Evolutionary conservation across 306 rosid species (phyloP).

Genomic region (Spatholobus suberectus): DNA sequence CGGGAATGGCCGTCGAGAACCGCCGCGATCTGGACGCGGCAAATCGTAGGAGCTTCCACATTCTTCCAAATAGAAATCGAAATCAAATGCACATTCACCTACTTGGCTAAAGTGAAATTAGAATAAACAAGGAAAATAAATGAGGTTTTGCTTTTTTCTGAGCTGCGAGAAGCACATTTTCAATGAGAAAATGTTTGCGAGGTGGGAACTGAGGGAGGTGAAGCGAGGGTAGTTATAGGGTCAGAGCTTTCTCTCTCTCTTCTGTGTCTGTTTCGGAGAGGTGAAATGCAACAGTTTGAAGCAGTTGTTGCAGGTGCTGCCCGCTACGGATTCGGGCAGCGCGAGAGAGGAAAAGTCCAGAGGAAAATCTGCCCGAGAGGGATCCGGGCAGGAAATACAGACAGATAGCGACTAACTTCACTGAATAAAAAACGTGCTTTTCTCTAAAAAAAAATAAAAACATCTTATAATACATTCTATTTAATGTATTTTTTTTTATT

Average conservation of each 20-base stretch:
- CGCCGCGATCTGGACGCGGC: constrained; percentile 70
- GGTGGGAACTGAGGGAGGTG: constrained; percentile 2
- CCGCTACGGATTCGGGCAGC: constrained; percentile 27
- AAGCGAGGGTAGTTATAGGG: constrained; percentile 42
- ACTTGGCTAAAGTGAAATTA: neutral
- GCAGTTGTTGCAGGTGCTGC: constrained; percentile 37
- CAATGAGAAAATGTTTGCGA: constrained; percentile 24
- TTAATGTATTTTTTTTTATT: too few species aligned
- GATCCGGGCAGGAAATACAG: constrained; percentile 29
- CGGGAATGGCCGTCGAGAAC: constrained; percentile 77
- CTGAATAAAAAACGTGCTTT: neutral
- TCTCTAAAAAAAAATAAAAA: too few species aligned
- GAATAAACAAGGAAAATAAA: neutral
- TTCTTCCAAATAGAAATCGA: constrained; percentile 46
- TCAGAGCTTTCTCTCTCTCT: neutral
- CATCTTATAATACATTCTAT: too few species aligned
- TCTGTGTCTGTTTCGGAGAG: neutral
- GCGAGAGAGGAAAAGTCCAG: neutral
- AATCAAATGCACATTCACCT: neutral
- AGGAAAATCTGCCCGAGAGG: constrained; percentile 5
- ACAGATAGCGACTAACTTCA: constrained; percentile 17
- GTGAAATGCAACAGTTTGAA: constrained; percentile 39
- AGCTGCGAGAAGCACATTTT: constrained; percentile 27
- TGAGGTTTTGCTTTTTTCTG: neutral
- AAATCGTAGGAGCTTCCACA: constrained; percentile 79